Evolutionary conservation across 2,329 filamentous ascomycete genomes (phyloP), one percentile per base, ranked within the genome.

Genomic region (Cladosporium sp.): DNA sequence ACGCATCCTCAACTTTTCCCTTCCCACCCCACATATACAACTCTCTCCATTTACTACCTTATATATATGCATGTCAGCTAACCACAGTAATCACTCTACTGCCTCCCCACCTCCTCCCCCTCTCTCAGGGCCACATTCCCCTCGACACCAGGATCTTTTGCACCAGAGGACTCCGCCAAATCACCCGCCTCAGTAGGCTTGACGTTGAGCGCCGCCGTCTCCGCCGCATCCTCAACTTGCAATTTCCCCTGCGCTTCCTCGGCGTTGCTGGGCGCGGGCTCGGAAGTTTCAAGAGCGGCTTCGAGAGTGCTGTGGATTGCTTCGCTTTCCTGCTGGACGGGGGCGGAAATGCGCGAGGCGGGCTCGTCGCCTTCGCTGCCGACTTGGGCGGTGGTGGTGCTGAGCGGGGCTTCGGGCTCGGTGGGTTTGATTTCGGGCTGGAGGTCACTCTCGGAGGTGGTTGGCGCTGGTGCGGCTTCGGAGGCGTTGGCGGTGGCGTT

Each of bases 101-200:
- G 38, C 18, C 40, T 43, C 4, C 48, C 48, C 4, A 51, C 48
- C 45, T 61, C 59, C 43, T 58, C 47, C 5, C 56, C 62, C 17
- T 65, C 60, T 47, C 60, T 60, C 15, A 68, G 59, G 6, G 67
- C 58, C 12, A 68, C 64, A 44, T 61, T 63, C 5, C 67, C 65
- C 41, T 68, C 41, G 1, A 62, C 47, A 22, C 58, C 62, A 37
- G 64, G 61, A 20, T 57, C 47, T 17, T 61, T 58, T 4, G 59
- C 63, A 13, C 45, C 51, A 7, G 48, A 49, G 36, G 41, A 49
- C 3, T 49, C 34, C 17, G 40, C 47, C 18, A 47, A 22, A 27
- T 27, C 22, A 12, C 39, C 37, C n/a, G 38, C 9, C 41, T 51
- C 30, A 38, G 45, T 24, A 15, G 49, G 27, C 41, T 39, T 78